phyloP scores from a whole-genome alignment of 495 filamentous ascomycete species.

The Neurospora sublineolata region DNA sequence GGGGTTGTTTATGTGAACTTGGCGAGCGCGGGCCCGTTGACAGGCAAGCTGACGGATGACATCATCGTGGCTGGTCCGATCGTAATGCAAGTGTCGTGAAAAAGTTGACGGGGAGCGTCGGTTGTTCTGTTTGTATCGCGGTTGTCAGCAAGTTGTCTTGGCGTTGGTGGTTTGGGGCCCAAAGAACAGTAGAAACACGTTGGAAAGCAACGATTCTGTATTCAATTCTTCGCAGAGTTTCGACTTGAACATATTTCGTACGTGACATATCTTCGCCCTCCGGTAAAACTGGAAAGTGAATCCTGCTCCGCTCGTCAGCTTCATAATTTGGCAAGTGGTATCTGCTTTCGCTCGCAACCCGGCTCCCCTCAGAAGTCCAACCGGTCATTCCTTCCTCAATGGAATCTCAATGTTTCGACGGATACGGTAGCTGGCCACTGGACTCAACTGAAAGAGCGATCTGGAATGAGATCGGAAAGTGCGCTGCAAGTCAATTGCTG shows the following conservation, averaged over 20 bases:
- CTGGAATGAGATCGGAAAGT: not conserved
- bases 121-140: not conserved
- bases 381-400: not conserved
- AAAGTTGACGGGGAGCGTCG: not conserved
- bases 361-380: not conserved
- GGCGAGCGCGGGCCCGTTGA: conserved; percentile 31
- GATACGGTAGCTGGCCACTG: not conserved
- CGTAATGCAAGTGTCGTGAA: conserved; percentile 39
- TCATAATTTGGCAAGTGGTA: not conserved
- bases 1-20: conserved; percentile 46
- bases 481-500: not conserved
- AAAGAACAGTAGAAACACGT: not conserved
- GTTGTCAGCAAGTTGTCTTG: not conserved
- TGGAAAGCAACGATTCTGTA: not conserved
- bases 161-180: not conserved
- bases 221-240: not conserved
- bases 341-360: not conserved
- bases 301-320: not conserved
- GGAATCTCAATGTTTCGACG: not conserved
- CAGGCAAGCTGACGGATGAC: conserved; percentile 36
- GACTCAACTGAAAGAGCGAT: not conserved
- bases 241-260: not conserved
- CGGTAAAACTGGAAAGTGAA: not conserved
- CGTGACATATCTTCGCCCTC: not conserved
- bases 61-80: conserved; percentile 41